phyloP scores from a whole-genome alignment of 306 rosid species.

The Sophora flavescens region DNA sequence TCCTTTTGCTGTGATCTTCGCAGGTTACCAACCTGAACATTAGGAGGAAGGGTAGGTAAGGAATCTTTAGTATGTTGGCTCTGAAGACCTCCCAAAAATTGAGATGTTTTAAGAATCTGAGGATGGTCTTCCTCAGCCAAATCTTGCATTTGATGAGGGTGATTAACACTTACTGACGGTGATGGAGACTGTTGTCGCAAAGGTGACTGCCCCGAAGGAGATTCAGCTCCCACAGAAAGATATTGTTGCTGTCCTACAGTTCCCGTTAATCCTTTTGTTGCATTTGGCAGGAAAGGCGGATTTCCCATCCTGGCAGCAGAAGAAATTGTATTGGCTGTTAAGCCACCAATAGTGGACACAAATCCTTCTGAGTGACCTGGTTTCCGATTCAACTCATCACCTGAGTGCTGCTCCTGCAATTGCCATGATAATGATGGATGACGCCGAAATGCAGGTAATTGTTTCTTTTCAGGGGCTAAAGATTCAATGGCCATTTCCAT shows the following conservation, averaged over 20 bases:
- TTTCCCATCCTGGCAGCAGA: conserved; percentile 54
- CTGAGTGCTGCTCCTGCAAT: conserved; percentile 57
- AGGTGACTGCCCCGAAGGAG: conserved; percentile 61
- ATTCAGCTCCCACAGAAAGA: conserved; percentile 53
- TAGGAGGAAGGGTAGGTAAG: conserved; percentile 45
- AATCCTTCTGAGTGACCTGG: conserved; percentile 55
- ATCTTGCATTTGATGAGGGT: conserved; percentile 50
- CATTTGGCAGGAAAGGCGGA: conserved; percentile 49
- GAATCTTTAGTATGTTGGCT: conserved; percentile 57
- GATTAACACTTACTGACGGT: conserved; percentile 44
- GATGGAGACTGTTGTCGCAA: conserved; percentile 59
- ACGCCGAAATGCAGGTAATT: conserved; percentile 50
- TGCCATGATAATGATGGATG: conserved; percentile 65
- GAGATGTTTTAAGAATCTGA: conserved; percentile 52
- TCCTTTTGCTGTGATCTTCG: conserved; percentile 59
- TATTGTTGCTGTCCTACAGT: conserved; percentile 51
- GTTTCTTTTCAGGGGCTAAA: conserved; percentile 53
- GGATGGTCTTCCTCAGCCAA: conserved; percentile 53
- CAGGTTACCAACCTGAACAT: conserved; percentile 47
- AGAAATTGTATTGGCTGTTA: conserved; percentile 51
- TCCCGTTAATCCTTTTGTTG: conserved; percentile 57
- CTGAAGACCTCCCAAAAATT: conserved; percentile 52
- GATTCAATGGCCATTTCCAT: conserved; percentile 55
- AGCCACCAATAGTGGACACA: conserved; percentile 49
- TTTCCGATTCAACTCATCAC: conserved; percentile 53